Evolutionary conservation across 345 rosid species (phyloP), one percentile per base, ranked within the genome.

Genomic region (Noccaea bulbosa): DNA sequence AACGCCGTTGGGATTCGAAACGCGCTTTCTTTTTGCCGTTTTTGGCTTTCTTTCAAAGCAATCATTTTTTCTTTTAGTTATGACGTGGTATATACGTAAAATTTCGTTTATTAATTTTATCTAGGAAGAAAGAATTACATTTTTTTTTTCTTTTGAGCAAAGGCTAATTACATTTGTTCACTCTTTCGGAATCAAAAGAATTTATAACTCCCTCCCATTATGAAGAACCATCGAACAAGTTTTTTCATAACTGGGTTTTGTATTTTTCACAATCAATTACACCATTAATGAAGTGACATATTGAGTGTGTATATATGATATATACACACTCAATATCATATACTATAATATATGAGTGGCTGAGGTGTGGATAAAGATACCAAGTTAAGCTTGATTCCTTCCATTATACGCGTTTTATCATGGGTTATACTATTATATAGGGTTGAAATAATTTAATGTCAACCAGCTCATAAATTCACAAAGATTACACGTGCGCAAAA

Each of bases 81-180:
- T 38, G 73, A 68, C 69, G 74, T 67, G 5, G 14, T 37, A 6
- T 8, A 9, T 66, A 74, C 62, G 72, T 74, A 74, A 67, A 30
- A 6, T 52, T 32, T 8, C 9, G 51, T 40, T 27, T 24, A 10
- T 4, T 50, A 5, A 5, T 8, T n/a, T 65, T 50, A 10, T 24
- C 2, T 24, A 38, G 48, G 49, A 47, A 15, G 20, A 4, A 17
- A 17, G 43, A 3, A 9, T 61, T 43, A 5, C 47, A 37, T 56
- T 37, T 5, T n/a, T n/a, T n/a, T n/a, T n/a, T n/a, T n/a, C n/a
- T n/a, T n/a, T n/a, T n/a, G n/a, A n/a, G n/a, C n/a, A n/a, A n/a
- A n/a, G n/a, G n/a, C n/a, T n/a, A 3, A 9, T 61, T 43, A 5
- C 47, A 37, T 56, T 37, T 5, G 27, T 27, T 56, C 30, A 2